Evolutionary conservation across 1,284 basidiomycete species (phyloP).

Genomic region (Ustilago hordei): DNA sequence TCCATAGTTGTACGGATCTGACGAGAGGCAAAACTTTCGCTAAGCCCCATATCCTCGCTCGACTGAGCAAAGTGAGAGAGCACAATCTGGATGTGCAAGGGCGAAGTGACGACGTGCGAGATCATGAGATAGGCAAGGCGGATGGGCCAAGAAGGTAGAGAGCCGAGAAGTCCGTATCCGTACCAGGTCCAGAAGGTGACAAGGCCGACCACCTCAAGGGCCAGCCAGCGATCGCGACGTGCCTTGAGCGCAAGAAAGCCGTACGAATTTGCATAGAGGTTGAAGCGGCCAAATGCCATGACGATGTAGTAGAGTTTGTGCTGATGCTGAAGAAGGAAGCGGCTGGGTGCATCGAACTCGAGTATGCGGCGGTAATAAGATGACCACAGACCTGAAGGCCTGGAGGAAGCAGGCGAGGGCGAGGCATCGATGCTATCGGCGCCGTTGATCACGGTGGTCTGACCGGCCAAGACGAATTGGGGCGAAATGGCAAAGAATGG

Average conservation of each 20-base stretch:
- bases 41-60: constrained; percentile 87
- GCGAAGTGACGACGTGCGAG: constrained; percentile 83
- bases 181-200: constrained; percentile 86
- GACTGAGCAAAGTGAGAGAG: constrained; percentile 98
- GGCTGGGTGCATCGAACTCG: constrained; percentile 80
- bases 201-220: constrained; percentile 78
- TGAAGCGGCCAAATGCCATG: constrained; percentile 92
- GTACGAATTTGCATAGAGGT: constrained; percentile 92
- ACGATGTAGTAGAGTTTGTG: constrained; percentile 94
- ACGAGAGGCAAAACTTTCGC: constrained; percentile 90
- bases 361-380: constrained; percentile 94
- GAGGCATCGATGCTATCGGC: constrained; percentile 2
- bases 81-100: constrained; percentile 83
- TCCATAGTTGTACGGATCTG: constrained; percentile 97
- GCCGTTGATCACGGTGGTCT: constrained; percentile 36
- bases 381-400: constrained; percentile 77
- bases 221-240: constrained; percentile 67
- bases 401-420: background rate
- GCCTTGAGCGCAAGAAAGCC: constrained; percentile 76
- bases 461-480: constrained; percentile 73
- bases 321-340: constrained; percentile 80
- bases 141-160: constrained; percentile 78
- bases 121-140: constrained; percentile 80
- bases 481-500: constrained; percentile 96
- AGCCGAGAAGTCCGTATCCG: constrained; percentile 73